phyloP scores from a whole-genome alignment of 2,329 filamentous ascomycete genomes.

The Ophiognomonia clavigignenti-juglandacearum region DNA sequence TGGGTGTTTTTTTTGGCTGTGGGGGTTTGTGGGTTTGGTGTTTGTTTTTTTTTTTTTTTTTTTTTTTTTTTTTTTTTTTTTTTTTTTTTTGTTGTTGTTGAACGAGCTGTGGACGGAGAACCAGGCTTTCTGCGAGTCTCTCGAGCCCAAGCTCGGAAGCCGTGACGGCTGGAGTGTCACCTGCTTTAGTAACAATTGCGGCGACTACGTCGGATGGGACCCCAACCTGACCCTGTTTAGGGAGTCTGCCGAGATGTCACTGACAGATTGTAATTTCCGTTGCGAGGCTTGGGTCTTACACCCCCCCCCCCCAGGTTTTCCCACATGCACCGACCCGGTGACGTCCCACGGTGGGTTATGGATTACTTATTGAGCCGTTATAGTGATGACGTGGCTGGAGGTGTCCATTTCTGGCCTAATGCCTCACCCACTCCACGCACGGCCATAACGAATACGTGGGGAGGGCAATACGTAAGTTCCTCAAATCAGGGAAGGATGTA shows the following conservation, averaged over 20 bases:
- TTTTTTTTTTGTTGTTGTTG: too few species aligned
- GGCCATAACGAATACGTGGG: neutral
- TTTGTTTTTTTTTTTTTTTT: too few species aligned
- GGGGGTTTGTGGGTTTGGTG: too few species aligned
- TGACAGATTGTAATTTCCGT: neutral
- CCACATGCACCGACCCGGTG: too few species aligned
- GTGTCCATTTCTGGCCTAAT: slow-evolving; percentile 7
- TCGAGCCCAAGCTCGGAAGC: neutral
- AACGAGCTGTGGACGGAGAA: slow-evolving; percentile 1
- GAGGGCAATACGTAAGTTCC: slow-evolving; percentile 3
- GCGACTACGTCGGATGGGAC: neutral
- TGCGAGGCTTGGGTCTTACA: too few species aligned
- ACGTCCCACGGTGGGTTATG: too few species aligned
- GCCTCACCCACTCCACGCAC: neutral
- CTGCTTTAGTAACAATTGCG: slow-evolving; percentile 1
- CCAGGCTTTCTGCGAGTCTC: slow-evolving; percentile 4
- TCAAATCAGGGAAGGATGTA: neutral
- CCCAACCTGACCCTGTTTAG: neutral
- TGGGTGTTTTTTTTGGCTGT: too few species aligned
- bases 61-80: too few species aligned
- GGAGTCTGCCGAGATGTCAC: neutral
- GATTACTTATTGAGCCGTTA: too few species aligned
- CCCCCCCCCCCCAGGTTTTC: too few species aligned
- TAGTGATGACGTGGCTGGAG: neutral
- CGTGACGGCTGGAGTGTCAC: slow-evolving; percentile 1